Base-by-base conservation (phyloP, 2,329 filamentous ascomycete genomes). In the Penicillium sp. region DNA sequence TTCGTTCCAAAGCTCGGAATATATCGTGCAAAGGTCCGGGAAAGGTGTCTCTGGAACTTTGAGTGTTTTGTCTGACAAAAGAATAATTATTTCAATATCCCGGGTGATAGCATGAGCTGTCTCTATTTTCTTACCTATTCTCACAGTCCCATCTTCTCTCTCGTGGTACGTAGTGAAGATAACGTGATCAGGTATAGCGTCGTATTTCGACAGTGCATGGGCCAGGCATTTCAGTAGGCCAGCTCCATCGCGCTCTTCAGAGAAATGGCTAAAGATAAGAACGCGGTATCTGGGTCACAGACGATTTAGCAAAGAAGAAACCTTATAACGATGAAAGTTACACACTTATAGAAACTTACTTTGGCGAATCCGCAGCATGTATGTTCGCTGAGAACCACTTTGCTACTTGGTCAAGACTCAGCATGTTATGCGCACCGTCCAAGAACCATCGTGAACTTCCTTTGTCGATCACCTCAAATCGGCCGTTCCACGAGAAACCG, bases 181-280 rank as follows among this genome's bases (percentile, higher is more conserved):
- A n/a, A 51, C 49, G 13, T 51, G 49, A 51, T 51, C n/a, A 2
- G 49, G 49, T 13, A 22, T n/a, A 12, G 49, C 49, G 2, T 51
- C 35, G n/a, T 51, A n/a, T n/a, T 35, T 22, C 9, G 28, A 22
- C 2, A 51, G 33, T 5, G 49, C 28, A 19, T 51, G n/a, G 6
- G 28, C 28, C 10, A 51, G 28, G 17, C 28, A 19, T 33, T 30
- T 33, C 1, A 51, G 6, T 35, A 51, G 49, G 22, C 37, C 49
- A 1, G 37, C 10, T 12, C 49, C 49, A 22, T 51, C 49, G 17
- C 49, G 49, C n/a, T 35, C 28, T 35, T 51, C 49, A 13, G 49
- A 51, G 22, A 51, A 51, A 13, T 51, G 49, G 30, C 49, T 51
- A n/a, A 51, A 51, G 8, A 51, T 51, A 9, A 51, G 49, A n/a